Evolutionary conservation across 2,329 filamentous ascomycete species (phyloP).

Genomic region (Phoma sp.): DNA sequence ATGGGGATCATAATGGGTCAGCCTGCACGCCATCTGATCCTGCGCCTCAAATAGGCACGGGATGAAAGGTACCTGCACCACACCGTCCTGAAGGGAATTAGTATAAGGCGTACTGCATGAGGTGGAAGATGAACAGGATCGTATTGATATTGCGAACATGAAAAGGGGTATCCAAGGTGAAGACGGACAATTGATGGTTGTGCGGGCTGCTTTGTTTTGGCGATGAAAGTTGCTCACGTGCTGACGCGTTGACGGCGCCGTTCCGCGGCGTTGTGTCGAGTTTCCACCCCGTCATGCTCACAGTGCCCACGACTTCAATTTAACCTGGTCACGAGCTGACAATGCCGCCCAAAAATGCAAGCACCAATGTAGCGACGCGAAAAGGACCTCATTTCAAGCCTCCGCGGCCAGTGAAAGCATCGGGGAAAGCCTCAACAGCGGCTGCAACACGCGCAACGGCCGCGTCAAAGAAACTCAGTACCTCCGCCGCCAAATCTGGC

Average conservation of each 20-base stretch:
- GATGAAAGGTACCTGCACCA: background rate
- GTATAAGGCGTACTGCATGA: background rate
- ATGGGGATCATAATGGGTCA: conserved; percentile 4
- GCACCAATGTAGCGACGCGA: conserved; percentile 28
- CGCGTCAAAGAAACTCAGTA: conserved; percentile 28
- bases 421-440: conserved; percentile 28
- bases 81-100: background rate
- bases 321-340: background rate
- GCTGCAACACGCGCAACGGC: conserved; percentile 28
- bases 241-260: background rate
- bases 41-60: background rate
- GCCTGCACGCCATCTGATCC: conserved; percentile 4
- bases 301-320: conserved; percentile 5
- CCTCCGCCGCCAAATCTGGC: conserved; percentile 25
- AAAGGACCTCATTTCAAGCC: conserved; percentile 49
- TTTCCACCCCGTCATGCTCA: background rate
- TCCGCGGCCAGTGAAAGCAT: conserved; percentile 42
- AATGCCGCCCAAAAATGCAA: conserved; percentile 39
- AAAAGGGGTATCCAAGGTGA: background rate
- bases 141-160: no score
- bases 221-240: background rate
- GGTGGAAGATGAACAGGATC: background rate
- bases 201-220: background rate
- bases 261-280: background rate
- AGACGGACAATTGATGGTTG: background rate